Evolutionary conservation across 768 basidiomycete species (phyloP), one percentile per base, ranked within the genome.

Genomic region (Phylloporus sp.): DNA sequence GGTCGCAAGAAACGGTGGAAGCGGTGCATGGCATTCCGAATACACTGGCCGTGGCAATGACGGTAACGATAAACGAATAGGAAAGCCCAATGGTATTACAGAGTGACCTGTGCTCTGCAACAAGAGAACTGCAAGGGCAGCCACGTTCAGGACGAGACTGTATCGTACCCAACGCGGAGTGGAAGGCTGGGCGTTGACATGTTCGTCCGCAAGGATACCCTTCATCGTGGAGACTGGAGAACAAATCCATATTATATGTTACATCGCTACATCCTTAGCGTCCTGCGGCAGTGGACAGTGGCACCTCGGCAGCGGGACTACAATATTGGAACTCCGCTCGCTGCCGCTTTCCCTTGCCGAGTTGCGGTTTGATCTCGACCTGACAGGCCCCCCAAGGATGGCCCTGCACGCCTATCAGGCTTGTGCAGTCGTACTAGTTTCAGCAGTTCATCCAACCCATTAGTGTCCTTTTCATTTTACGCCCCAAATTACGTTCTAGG

Each of bases 1-100:
- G 23, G 38, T 49, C 4, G 58, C 58, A 38, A 62, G 34, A 39
- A 57, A 50, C 3, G 61, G 23, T 6, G 61, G 61, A 34, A 62
- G 44, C 2, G 61, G 55, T 46, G 61, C 47, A 20, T 27, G 52
- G 10, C 58, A 60, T n/a, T 56, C 49, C n/a, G 53, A 52, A 16
- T 23, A 23, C 3, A 26, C 15, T 13, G 49, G 18, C 13, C 15
- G 57, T 36, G 16, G 36, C 39, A 15, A 40, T 15, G 39, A 16
- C 2, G 20, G 13, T 7, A 26, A 50, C 15, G 31, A 40, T 2
- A n/a, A 7, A 15, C 27, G 29, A 39, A 15, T 20, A 6, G 34
- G 16, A 34, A 32, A 22, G 18, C 28, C 7, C 10, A 34, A 40
- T 6, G 23, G 34, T 22, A 45, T 40, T 29, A 27, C 2, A 18